A percentile compares a stretch with the other conserved stretches of the same genome.
Evolutionary conservation across 495 filamentous ascomycete species (phyloP).

Genomic region (Xylona heveae): DNA sequence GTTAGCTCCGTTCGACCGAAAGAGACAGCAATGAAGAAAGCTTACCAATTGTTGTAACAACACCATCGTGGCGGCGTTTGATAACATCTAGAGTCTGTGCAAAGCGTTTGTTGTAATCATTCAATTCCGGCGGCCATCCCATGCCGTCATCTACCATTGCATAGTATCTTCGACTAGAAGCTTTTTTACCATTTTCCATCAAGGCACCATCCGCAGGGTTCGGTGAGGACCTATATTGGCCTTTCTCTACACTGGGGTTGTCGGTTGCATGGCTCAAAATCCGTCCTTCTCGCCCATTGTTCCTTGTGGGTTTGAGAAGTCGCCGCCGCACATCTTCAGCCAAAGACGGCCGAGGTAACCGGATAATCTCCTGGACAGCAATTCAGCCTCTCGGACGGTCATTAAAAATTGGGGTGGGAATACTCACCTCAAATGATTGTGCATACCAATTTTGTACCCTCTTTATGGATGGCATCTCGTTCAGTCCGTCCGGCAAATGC

Average conservation of each 20-base stretch:
- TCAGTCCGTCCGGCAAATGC: constrained; percentile 87
- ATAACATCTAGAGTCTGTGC: constrained; percentile 76
- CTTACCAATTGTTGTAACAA: constrained; percentile 60
- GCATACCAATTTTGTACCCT: constrained; percentile 97
- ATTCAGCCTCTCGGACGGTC: not conserved
- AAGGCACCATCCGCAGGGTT: constrained; percentile 17
- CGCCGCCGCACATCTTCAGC: constrained; percentile 56
- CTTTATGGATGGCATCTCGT: constrained; percentile 93
- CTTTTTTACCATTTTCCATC: constrained; percentile 29
- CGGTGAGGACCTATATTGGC: constrained; percentile 66
- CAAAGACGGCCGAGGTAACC: constrained; percentile 54
- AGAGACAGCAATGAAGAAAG: not conserved
- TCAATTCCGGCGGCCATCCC: constrained; percentile 87
- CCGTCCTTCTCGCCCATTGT: constrained; percentile 28
- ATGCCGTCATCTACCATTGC: constrained; percentile 69
- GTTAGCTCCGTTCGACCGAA: not conserved
- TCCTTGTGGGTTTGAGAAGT: constrained; percentile 48
- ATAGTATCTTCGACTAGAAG: constrained; percentile 56
- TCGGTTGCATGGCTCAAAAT: constrained; percentile 62
- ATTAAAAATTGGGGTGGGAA: not conserved
- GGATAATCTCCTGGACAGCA: constrained; percentile 61
- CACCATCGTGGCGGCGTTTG: constrained; percentile 87
- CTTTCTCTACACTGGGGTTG: constrained; percentile 76
- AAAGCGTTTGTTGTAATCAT: constrained; percentile 84
- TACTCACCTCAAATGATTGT: constrained; percentile 87